Conservation (phyloP, 139 green algal species). For the Diplosphaera chodatii region DNA sequence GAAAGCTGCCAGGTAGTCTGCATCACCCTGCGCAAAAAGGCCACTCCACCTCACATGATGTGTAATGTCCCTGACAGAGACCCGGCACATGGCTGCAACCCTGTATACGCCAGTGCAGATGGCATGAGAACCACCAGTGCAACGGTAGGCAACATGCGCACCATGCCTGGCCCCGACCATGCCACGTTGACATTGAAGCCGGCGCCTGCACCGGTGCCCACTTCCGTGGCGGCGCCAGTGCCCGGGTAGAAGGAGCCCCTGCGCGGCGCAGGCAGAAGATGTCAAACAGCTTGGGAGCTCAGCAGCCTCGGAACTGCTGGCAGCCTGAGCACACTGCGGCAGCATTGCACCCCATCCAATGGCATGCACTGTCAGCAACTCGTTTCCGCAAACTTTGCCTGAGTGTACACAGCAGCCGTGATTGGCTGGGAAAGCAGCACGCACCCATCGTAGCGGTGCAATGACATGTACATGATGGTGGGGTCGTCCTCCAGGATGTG, state of each 20-base stretch:
- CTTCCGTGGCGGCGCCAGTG: constrained; percentile 37
- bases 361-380: too few relatives aligned
- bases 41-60: too few relatives aligned
- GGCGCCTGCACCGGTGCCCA: constrained; percentile 41
- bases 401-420: too few relatives aligned
- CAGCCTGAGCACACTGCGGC: too few relatives aligned
- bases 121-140: not conserved
- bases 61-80: too few relatives aligned
- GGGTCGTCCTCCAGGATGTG: constrained; percentile 55
- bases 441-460: constrained; percentile 52
- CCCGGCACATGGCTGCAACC: too few relatives aligned
- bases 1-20: constrained; percentile 59
- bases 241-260: constrained; percentile 32
- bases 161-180: constrained; percentile 39
- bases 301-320: too few relatives aligned
- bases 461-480: constrained; percentile 58
- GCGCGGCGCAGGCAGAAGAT: not conserved
- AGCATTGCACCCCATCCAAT: too few relatives aligned
- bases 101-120: too few relatives aligned
- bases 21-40: constrained; percentile 8
- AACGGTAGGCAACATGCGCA: constrained; percentile 27
- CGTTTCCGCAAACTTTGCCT: not conserved
- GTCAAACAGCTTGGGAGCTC: too few relatives aligned
- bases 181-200: constrained; percentile 67
- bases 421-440: not conserved